Evolutionary conservation across 208 protist genomes (phyloP).

Genomic region (Vickermania spadyakhi): DNA sequence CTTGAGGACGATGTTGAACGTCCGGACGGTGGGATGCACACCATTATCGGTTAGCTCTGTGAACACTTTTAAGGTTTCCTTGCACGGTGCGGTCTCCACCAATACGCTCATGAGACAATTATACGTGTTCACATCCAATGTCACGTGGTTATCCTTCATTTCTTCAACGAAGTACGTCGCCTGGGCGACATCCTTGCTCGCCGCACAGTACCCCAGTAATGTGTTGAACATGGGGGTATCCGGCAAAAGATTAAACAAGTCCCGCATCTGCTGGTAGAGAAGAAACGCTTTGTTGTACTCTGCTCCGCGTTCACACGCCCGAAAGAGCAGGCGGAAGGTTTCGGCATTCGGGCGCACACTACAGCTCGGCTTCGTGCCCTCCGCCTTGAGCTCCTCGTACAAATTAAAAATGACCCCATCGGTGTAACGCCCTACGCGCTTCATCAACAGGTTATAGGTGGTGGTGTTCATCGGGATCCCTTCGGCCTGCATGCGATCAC

Average conservation of each 20-base stretch:
- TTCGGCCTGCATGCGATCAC: conserved; percentile 76
- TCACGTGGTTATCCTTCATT: conserved; percentile 70
- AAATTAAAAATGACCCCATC: conserved; percentile 73
- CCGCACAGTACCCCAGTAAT: conserved; percentile 83
- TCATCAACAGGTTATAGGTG: conserved; percentile 89
- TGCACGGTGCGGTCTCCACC: conserved; percentile 70
- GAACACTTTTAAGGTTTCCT: conserved; percentile 70
- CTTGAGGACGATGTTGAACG: conserved; percentile 85
- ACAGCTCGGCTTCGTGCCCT: conserved; percentile 18
- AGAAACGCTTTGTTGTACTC: conserved; percentile 76
- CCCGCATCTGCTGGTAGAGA: conserved; percentile 79
- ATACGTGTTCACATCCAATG: conserved; percentile 81
- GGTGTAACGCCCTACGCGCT: conserved; percentile 58
- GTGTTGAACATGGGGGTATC: conserved; percentile 84
- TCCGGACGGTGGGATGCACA: conserved; percentile 59
- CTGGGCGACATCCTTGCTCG: conserved; percentile 77
- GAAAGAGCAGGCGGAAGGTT: conserved; percentile 78
- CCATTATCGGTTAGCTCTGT: conserved; percentile 45
- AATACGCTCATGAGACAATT: conserved; percentile 90
- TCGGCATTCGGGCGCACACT: conserved; percentile 61
- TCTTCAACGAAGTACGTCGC: conserved; percentile 84
- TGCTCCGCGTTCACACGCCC: conserved; percentile 78
- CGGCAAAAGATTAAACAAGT: conserved; percentile 57
- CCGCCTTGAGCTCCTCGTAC: conserved; percentile 81
- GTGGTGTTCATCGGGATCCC: conserved; percentile 77